phyloP scores from a whole-genome alignment of 345 rosid species.

The Salix koriyanagi region DNA sequence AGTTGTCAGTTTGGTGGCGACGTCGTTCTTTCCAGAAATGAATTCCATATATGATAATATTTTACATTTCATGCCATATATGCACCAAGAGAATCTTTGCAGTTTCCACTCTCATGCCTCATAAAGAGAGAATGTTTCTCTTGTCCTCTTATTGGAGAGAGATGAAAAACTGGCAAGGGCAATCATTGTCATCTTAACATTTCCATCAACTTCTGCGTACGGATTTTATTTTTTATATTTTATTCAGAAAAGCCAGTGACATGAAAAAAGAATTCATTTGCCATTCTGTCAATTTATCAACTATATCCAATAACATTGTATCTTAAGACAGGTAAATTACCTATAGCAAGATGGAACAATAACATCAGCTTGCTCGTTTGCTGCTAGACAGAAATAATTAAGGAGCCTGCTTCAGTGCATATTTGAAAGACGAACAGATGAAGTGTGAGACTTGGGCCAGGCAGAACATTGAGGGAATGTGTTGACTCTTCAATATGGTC shows the following conservation, averaged over 20 bases:
- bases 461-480: conserved; percentile 4
- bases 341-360: conserved; percentile 98
- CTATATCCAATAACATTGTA: not conserved
- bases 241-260: not conserved
- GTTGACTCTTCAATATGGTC: conserved; percentile 93
- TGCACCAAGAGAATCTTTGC: not conserved
- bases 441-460: conserved; percentile 19
- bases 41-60: not conserved
- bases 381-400: conserved; percentile 85
- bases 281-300: not conserved
- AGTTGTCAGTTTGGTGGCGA: not conserved
- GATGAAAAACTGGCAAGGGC: not conserved
- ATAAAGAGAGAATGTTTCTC: no score
- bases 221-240: not conserved
- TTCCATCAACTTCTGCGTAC: not conserved
- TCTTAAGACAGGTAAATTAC: conserved; percentile 31
- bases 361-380: conserved; percentile 84
- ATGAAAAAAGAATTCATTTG: not conserved
- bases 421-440: conserved; percentile 36
- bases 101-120: no score
- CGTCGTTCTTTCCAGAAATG: not conserved
- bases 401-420: conserved; percentile 81
- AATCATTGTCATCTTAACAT: not conserved
- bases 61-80: not conserved
- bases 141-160: not conserved